Base-by-base conservation (phyloP, 169 alveolate species). In the Plasmodium cynomolgi region DNA sequence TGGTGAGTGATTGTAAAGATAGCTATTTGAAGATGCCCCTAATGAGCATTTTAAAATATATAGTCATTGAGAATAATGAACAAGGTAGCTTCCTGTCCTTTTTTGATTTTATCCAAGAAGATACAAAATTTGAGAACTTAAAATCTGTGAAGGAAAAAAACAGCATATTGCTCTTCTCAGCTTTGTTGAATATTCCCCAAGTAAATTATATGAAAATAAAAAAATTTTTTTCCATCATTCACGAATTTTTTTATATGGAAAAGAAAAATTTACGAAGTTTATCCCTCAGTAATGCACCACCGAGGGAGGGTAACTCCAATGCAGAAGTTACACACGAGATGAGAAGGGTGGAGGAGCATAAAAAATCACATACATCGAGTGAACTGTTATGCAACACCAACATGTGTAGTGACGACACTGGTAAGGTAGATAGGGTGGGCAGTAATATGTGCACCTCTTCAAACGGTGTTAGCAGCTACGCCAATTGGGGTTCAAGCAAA, bases 1-100 rank as follows among this genome's bases (percentile, higher is more conserved):
- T 90, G 71, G 31, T 62, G 31, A 68, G 34, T 62, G 31, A 47
- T 20, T 68, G 83, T 23, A 90, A 80, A 7, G 90, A 90, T 20
- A 90, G 94, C 54, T 80, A 80, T 79, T 90, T 90, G 54, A 90
- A 80, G 47, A 90, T 90, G 34, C 94, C 94, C 17, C 72, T 90
- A 90, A 90, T 58, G 31, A 90, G 20, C 29, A 39, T 90, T 39
- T 58, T 90, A 80, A 90, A 81, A 54, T 90, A 90, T 79, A 90
- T 90, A 47, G 73, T 90, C 68, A 80, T 39, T 37, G 31, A 90
- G 72, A 81, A 80, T 34, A 81, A 80, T 34, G 58, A 39, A 31
- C 26, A 80, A 31, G 31, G 34, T 13, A 72, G 5, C 33, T 90
- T 80, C 82, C 39, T 90, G 17, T 90, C 94, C 20, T 90, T 90